Base-by-base conservation (phyloP, 176 grass and related monocot genomes). In the Ampelocalamus luodianensis region DNA sequence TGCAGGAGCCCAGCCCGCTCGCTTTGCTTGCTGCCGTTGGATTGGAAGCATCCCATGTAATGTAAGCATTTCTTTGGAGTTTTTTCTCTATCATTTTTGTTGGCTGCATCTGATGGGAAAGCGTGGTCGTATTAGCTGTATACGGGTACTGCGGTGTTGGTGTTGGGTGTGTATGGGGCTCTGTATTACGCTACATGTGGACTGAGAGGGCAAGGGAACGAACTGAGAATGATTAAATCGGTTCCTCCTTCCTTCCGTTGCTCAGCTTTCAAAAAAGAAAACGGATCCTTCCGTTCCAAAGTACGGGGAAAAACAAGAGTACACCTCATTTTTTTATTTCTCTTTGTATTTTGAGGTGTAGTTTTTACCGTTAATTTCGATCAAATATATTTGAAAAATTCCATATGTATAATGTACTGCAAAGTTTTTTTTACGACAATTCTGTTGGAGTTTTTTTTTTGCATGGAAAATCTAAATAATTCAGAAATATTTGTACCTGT, bases 121-220 rank as follows among this genome's bases (percentile, higher is more conserved):
- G 67, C 53, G 80, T 60, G 26, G 23, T 46, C 38, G 53, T 72
- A 48, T 72, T 61, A 83, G 67, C 80, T 62, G 68, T 12, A 43
- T 43, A 72, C 40, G 72, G 54, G 3, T 42, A 2, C n/a, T 61
- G 20, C 20, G 39, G 36, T 55, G 73, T 20, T n/a, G 36, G 24
- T 16, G 11, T 63, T 9, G 10, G 22, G 22, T 78, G 10, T 53
- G 20, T 54, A 9, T 15, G 54, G 76, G 38, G 23, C 59, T 32
- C 26, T 66, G 16, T 12, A 1, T 14, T 45, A 58, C 17, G 56
- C 55, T 45, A 49, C 77, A 34, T 20, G 38, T 65, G 59, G 40
- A 6, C 32, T 43, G 42, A 72, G 26, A 5, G n/a, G 27, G 67
- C 67, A 70, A 23, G 68, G 5, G 10, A 71, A 45, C 68, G 10